These are phyloP conservation scores for Danielia oregonensis DNA, from an alignment of 805 yeast species.

Conservation along the genomic window DNA sequence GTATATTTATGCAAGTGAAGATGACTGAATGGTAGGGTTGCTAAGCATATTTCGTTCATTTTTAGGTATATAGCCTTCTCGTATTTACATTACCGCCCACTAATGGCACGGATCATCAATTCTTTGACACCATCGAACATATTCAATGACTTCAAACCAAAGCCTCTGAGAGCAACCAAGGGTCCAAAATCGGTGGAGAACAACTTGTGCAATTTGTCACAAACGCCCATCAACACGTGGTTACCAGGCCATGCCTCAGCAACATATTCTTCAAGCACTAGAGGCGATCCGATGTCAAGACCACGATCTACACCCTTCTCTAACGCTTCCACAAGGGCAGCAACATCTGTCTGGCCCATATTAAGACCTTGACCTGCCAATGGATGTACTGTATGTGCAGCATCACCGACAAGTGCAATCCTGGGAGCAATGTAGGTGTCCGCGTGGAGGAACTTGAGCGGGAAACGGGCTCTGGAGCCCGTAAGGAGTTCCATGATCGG, in stretches of 20 bases:
- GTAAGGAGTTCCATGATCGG: conserved; percentile 56
- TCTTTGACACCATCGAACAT: conserved; percentile 62
- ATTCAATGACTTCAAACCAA: conserved; percentile 73
- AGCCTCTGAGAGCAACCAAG: conserved; percentile 66
- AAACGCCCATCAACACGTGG: conserved; percentile 78
- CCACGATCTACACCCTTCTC: conserved; percentile 75
- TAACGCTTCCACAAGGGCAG: conserved; percentile 61
- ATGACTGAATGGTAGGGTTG: too few species aligned
- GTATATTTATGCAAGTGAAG: too few species aligned
- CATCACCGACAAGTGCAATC: conserved; percentile 94
- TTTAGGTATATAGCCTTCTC: too few species aligned
- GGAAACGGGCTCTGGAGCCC: conserved; percentile 80
- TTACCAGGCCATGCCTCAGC: conserved; percentile 77
- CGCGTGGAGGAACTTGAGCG: conserved; percentile 83
- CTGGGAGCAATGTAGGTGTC: conserved; percentile 83
- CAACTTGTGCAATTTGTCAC: conserved; percentile 87
- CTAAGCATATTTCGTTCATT: too few species aligned
- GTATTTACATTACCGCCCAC: conserved; percentile 25
- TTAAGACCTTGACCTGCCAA: conserved; percentile 97
- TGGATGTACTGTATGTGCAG: conserved; percentile 97
- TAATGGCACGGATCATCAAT: conserved; percentile 51
- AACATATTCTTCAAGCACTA: conserved; percentile 85
- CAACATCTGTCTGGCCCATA: conserved; percentile 95
- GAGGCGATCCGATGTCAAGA: conserved; percentile 76
- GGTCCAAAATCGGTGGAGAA: conserved; percentile 74